Conservation (phyloP, 2,329 filamentous ascomycete species). For the Hypoxylon sp. region DNA sequence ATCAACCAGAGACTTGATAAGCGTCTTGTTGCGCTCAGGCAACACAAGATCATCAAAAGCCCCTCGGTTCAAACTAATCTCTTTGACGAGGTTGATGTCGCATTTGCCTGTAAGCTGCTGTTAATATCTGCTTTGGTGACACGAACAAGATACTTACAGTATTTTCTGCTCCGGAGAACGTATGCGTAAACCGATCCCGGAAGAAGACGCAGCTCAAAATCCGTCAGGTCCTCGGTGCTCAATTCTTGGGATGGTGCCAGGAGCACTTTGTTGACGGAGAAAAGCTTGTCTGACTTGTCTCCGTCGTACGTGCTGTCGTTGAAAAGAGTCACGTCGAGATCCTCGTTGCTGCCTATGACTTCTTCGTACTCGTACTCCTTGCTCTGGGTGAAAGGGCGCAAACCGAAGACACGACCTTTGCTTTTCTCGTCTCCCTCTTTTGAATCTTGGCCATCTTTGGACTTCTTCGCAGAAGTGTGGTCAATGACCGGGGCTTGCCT, state of each 20-base stretch:
- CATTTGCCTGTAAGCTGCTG: constrained; percentile 8
- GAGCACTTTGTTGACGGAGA: constrained; percentile 12
- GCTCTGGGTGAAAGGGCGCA: constrained; percentile 16
- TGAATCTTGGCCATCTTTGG: neutral
- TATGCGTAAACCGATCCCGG: constrained; percentile 24
- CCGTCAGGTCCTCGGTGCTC: constrained; percentile 7
- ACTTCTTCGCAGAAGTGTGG: neutral
- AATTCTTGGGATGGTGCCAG: constrained; percentile 12
- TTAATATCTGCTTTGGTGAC: neutral
- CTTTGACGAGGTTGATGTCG: constrained; percentile 16
- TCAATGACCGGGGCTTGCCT: constrained; percentile 12
- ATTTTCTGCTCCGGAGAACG: constrained; percentile 23
- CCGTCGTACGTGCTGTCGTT: constrained; percentile 22
- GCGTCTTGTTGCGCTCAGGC: constrained; percentile 8
- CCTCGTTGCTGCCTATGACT: constrained; percentile 5
- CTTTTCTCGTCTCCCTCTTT: neutral
- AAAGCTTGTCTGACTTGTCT: constrained; percentile 18
- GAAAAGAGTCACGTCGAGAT: constrained; percentile 17
- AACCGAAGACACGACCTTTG: constrained; percentile 11
- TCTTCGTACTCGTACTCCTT: constrained; percentile 10
- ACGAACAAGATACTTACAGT: constrained; percentile 11
- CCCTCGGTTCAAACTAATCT: constrained; percentile 13
- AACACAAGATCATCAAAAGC: constrained; percentile 25
- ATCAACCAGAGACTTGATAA: constrained; percentile 20
- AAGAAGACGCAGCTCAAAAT: constrained; percentile 22